phyloP scores from a whole-genome alignment of 2,329 filamentous ascomycete genomes.

The Penicillium expansum region DNA sequence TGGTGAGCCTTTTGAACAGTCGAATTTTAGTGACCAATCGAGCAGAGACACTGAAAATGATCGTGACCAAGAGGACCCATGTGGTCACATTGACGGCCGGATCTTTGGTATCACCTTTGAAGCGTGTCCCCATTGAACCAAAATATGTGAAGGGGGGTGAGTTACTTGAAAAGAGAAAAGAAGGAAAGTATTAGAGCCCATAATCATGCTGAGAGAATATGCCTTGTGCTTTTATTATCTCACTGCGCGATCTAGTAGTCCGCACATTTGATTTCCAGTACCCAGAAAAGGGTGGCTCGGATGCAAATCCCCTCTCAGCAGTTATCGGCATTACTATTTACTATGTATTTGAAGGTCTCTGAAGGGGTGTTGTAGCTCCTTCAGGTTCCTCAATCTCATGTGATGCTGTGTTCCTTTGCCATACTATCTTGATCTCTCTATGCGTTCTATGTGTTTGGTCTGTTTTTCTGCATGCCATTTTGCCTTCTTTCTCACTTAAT shows the following conservation, averaged over 20 bases:
- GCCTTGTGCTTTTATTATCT: not conserved
- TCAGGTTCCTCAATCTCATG: not conserved
- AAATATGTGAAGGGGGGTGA: not conserved
- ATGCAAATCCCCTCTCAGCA: not conserved
- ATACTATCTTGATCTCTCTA: not conserved
- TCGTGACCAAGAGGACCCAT: constrained; percentile 22
- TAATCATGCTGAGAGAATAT: not conserved
- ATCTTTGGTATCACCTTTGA: constrained; percentile 20
- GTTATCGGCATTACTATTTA: not conserved
- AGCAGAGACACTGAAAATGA: constrained; percentile 21
- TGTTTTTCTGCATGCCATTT: not conserved
- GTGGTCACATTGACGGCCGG: constrained; percentile 24
- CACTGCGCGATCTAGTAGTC: not conserved
- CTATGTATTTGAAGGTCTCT: not conserved
- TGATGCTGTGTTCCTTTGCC: not conserved
- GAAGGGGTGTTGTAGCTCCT: not conserved
- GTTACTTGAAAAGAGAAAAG: not conserved
- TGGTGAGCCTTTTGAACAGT: constrained; percentile 20
- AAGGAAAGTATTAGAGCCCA: too few species aligned
- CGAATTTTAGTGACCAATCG: constrained; percentile 23
- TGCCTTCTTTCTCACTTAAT: not conserved
- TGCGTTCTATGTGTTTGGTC: not conserved
- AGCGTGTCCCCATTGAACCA: constrained; percentile 21
- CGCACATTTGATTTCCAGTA: not conserved
- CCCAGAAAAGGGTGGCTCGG: not conserved